phyloP scores from a whole-genome alignment of 768 basidiomycete species.

The Collybia sp. region DNA sequence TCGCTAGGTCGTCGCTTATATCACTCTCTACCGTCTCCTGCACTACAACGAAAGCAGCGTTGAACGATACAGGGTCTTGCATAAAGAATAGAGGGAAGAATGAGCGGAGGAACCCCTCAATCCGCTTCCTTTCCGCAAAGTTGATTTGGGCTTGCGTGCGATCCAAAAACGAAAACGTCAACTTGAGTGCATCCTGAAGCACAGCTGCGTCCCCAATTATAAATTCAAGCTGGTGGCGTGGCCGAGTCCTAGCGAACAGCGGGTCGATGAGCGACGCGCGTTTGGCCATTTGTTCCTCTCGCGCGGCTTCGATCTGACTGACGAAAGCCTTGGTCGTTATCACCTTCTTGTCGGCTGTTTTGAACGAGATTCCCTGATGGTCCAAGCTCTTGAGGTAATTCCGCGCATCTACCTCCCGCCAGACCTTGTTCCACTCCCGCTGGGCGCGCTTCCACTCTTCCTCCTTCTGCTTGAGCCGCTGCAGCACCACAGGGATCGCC shows the following conservation, averaged over 20 bases:
- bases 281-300: constrained; percentile 78
- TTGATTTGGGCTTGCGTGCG: constrained; percentile 76
- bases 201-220: constrained; percentile 69
- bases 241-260: constrained; percentile 54
- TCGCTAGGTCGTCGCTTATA: constrained; percentile 44
- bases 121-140: constrained; percentile 66
- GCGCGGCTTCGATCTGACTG: constrained; percentile 77
- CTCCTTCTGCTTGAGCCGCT: constrained; percentile 91
- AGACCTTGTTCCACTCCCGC: constrained; percentile 98
- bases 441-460: constrained; percentile 98
- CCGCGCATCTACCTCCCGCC: constrained; percentile 93
- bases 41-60: constrained; percentile 59
- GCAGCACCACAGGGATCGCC: constrained; percentile 87
- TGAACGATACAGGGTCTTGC: constrained; percentile 66
- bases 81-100: constrained; percentile 77
- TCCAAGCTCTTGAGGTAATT: constrained; percentile 94
- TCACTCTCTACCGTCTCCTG: constrained; percentile 56
- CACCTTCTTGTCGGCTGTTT: constrained; percentile 84
- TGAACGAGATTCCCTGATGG: constrained; percentile 90
- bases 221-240: constrained; percentile 78
- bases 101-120: constrained; percentile 78
- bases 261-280: constrained; percentile 59
- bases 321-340: constrained; percentile 73
- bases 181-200: constrained; percentile 83
- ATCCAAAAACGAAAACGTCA: constrained; percentile 88